Base-by-base conservation (phyloP, 495 filamentous ascomycete genomes). In the Penicillium ucsense region DNA sequence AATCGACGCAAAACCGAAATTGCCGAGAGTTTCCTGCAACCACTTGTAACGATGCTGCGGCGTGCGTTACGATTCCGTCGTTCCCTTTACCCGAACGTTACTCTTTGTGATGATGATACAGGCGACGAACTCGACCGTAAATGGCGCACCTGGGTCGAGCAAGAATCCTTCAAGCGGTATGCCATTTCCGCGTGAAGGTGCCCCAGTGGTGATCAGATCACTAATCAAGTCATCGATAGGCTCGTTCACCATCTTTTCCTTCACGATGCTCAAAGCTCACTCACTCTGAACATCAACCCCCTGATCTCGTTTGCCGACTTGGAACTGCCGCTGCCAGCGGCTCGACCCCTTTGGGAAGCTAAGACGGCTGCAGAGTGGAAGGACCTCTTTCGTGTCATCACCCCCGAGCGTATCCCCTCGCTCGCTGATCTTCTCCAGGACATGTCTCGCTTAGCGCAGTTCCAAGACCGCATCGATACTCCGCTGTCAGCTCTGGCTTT, bases 1-100 rank as follows among this genome's bases (percentile, higher is more conserved):
- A 81, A 80, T 47, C 72, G 77, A 39, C 61, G 82, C n/a, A 80
- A 80, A 52, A 84, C 82, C 53, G 82, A 86, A 56, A 78, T 86
- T 35, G 77, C 81, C 3, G 81, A 84, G 48, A 81, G 79, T 50
- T 77, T 77, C 52, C 60, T 68, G 30, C 68, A 75, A 35, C 67
- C 73, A 10, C 50, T 79, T 2, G 51, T 77, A 2, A 79, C 76
- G 4, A 75, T 78, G 73, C 68, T 78, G 51, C 46, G 65, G 45
- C 57, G 62, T 40, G 56, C 54, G 36, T 44, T 60, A 1, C 50
- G 57, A 37, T 56, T 61, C 50, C 54, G 58, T 37, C 51, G 61
- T 28, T 75, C 73, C 5, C 59, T 67, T 2, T 81, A 79, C 49
- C 55, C 70, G 6, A 59, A 50, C 3, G 71, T 77, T 29, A 47